A percentile compares a stretch with the other conserved stretches of the same genome.
phyloP scores from a whole-genome alignment of 805 yeast genomes.

The Saturnispora zaruensis region DNA sequence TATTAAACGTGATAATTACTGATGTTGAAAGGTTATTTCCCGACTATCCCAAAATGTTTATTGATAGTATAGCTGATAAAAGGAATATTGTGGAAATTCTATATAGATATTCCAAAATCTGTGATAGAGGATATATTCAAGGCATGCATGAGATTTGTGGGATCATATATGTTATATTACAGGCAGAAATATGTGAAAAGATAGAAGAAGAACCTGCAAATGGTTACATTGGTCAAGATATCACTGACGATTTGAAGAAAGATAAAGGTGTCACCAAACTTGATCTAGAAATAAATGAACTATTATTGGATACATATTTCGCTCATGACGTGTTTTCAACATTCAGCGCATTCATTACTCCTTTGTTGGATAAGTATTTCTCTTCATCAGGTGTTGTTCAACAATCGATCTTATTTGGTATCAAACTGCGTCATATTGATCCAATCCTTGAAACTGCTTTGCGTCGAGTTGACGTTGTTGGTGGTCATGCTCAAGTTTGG shows the following conservation, averaged over 20 bases:
- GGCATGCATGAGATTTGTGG: constrained; percentile 50
- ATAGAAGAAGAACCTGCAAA: constrained; percentile 13
- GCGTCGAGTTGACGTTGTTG: constrained; percentile 9
- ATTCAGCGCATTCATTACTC: constrained; percentile 33
- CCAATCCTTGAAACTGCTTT: constrained; percentile 13
- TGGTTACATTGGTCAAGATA: constrained; percentile 14
- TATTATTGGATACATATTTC: constrained; percentile 33
- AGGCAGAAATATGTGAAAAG: constrained; percentile 29
- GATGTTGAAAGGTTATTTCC: constrained; percentile 50
- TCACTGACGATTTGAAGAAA: constrained; percentile 10
- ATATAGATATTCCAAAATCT: constrained; percentile 42
- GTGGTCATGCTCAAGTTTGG: constrained; percentile 39
- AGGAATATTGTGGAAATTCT: constrained; percentile 33
- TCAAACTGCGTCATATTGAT: constrained; percentile 41
- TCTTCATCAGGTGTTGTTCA: constrained; percentile 35
- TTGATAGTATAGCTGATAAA: constrained; percentile 22
- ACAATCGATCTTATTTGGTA: constrained; percentile 41
- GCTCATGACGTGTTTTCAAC: constrained; percentile 26
- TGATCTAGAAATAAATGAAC: constrained; percentile 30
- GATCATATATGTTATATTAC: constrained; percentile 34
- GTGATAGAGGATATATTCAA: constrained; percentile 35
- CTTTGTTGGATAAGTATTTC: constrained; percentile 30
- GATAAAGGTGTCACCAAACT: constrained; percentile 9
- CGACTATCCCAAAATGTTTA: constrained; percentile 26
- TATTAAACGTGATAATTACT: constrained; percentile 35